A percentile compares a stretch with the other conserved stretches of the same genome.
phyloP scores from a whole-genome alignment of 148 eudicot genomes.

The Fallopia convolvulus region DNA sequence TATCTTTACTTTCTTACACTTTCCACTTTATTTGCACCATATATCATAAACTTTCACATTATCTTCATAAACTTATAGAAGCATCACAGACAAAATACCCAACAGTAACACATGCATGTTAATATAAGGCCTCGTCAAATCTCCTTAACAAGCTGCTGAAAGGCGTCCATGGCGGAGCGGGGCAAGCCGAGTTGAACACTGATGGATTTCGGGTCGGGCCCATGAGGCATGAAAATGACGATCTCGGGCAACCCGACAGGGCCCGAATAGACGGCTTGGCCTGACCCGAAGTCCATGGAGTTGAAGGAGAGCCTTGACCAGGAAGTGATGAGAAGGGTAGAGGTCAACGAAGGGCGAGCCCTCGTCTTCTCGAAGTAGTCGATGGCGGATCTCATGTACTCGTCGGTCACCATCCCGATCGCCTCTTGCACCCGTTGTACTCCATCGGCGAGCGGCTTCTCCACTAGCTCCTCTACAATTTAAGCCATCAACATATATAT shows the following conservation, averaged over 20 bases:
- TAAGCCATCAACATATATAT: too few species aligned
- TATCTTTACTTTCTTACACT: too few species aligned
- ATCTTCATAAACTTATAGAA: too few species aligned
- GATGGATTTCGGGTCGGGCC: conserved; percentile 19
- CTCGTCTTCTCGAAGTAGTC: conserved; percentile 14
- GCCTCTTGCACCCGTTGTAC: conserved; percentile 5
- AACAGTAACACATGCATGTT: too few species aligned
- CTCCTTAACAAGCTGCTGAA: conserved; percentile 35
- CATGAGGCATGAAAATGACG: not conserved
- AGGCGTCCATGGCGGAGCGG: conserved; percentile 35
- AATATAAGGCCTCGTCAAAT: conserved; percentile 14
- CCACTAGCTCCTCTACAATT: conserved; percentile 5
- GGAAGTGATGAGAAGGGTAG: conserved; percentile 3
- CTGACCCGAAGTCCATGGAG: conserved; percentile 14
- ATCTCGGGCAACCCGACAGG: conserved; percentile 8
- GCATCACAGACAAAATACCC: too few species aligned
- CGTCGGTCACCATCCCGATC: not conserved
- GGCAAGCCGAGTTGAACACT: conserved; percentile 56
- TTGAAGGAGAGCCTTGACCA: conserved; percentile 6
- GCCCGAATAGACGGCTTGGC: not conserved
- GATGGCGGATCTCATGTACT: conserved; percentile 10
- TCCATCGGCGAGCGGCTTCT: not conserved
- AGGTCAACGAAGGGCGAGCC: not conserved
- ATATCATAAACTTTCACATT: too few species aligned
- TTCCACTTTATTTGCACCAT: too few species aligned